Evolutionary conservation across 2,329 filamentous ascomycete species (phyloP), one percentile per base, ranked within the genome.

Genomic region (Penicillium decumbens): DNA sequence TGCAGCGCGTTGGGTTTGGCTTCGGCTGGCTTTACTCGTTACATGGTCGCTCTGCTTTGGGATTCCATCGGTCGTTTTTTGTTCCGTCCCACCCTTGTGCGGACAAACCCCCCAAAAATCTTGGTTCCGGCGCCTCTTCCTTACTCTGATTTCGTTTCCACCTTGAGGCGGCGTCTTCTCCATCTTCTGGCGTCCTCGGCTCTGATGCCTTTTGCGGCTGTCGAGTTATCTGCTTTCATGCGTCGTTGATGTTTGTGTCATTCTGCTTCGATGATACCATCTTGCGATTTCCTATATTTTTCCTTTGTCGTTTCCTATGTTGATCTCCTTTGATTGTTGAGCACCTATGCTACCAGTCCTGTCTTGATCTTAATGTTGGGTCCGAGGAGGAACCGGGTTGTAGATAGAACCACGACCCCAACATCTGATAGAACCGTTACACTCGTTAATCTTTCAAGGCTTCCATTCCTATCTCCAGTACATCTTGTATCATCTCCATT

Each of bases 211-310:
- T 23, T 23, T 23, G 32, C 45, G 23, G 38, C 23, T 15, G 38
- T 40, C 38, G 24, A 40, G 23, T n/a, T 40, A 40, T 35, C 18
- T 41, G 39, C 27, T 43, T 44, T 32, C 24, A 32, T 27, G 37
- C 47, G 51, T 51, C 51, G 51, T 59, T 51, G 56, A 59, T 55
- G 60, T 57, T 54, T 49, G 58, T 60, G 58, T 61, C 58, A 59
- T 60, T 60, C 53, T 65, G 59, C 64, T 66, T 65, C 53, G 60
- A 65, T 67, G 66, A 68, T 68, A 68, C 66, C 66, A 68, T 68
- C 65, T 60, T 59, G 65, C 65, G 65, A 58, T 58, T 59, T 51
- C 47, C 45, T 39, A 45, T 54, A 50, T 45, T 38, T 47, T 46
- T 29, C 10, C 23, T 48, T 38, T 38, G n/a, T 29, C 45, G 41